These are phyloP conservation scores for Globisporangium mamillatum DNA, from an alignment of 352 stramenopile species.

Conservation along the genomic window DNA sequence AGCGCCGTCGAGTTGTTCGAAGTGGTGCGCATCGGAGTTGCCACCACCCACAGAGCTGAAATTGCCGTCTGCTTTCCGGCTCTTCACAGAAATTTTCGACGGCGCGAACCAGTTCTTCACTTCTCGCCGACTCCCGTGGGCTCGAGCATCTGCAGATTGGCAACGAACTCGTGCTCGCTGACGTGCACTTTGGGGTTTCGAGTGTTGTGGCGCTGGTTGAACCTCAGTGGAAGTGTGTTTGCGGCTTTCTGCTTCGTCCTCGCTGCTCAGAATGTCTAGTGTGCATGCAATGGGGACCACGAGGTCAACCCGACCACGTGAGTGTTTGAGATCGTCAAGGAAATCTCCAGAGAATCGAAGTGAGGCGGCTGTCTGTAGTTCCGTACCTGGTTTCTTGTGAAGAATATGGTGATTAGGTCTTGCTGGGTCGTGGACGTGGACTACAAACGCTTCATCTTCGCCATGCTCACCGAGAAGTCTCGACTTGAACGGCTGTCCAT, in stretches of 20 bases:
- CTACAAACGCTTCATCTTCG: neutral
- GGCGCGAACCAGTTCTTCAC: slow-evolving; percentile 16
- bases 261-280: neutral
- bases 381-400: neutral
- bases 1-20: neutral
- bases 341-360: neutral
- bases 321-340: neutral
- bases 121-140: neutral
- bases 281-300: neutral
- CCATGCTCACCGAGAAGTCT: slow-evolving; percentile 3
- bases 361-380: neutral
- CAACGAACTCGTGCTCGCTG: slow-evolving; percentile 6
- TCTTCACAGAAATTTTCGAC: slow-evolving; percentile 3
- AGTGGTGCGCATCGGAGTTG: neutral
- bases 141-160: slow-evolving; percentile 1
- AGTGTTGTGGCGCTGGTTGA: neutral
- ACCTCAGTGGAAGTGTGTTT: neutral
- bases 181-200: neutral
- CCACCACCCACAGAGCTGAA: neutral
- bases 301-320: neutral
- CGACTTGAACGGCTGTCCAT: slow-evolving; percentile 7
- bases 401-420: neutral
- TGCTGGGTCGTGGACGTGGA: too few species aligned
- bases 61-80: neutral
- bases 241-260: neutral